Conservation (phyloP, 768 basidiomycete genomes). For the Tylopilus subfusipes region DNA sequence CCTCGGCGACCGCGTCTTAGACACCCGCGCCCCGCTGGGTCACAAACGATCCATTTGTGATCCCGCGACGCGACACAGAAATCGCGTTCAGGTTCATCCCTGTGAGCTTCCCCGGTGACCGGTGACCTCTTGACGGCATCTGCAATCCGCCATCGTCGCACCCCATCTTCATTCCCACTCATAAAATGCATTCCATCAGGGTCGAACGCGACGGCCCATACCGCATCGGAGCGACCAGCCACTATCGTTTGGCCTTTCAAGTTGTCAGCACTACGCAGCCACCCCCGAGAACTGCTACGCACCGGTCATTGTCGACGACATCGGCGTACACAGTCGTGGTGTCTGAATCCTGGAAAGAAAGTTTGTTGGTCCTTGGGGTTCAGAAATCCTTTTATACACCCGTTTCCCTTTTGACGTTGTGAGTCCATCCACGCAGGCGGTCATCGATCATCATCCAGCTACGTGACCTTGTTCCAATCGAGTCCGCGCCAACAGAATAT, state of each 20-base stretch:
- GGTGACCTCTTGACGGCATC: not conserved
- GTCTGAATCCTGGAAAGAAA: not conserved
- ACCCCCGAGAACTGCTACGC: too few species aligned
- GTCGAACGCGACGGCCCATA: constrained; percentile 1
- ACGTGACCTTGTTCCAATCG: not conserved
- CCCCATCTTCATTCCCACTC: not conserved
- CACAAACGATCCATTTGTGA: not conserved
- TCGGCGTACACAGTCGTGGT: too few species aligned
- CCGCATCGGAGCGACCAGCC: not conserved
- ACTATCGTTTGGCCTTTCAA: not conserved
- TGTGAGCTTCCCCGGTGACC: too few species aligned
- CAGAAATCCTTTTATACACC: not conserved
- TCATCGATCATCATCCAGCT: too few species aligned
- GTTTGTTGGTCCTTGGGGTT: not conserved
- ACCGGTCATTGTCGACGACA: not conserved
- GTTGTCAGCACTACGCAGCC: not conserved
- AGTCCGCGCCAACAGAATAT: not conserved
- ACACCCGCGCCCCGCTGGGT: not conserved
- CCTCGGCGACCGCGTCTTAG: not conserved
- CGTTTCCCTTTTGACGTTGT: not conserved
- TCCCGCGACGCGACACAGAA: not conserved
- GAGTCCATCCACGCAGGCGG: not conserved
- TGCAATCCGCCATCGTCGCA: not conserved
- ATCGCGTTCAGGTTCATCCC: not conserved
- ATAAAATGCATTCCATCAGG: not conserved